These are phyloP conservation scores for Jacaranda mimosifolia DNA, from an alignment of 257 asterid genomes.

Conservation along the genomic window DNA sequence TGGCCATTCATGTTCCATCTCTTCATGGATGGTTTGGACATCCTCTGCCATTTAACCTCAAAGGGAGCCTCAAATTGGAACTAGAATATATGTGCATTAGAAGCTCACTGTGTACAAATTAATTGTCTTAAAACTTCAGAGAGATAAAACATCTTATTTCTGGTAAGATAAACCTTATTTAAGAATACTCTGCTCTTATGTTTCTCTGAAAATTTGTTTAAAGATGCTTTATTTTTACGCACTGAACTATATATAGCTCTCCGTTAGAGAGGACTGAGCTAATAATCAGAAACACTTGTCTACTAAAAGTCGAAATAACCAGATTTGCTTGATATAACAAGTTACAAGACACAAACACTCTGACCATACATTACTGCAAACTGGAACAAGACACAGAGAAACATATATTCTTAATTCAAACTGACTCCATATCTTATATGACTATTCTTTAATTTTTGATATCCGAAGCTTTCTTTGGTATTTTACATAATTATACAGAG, in stretches of 20 bases:
- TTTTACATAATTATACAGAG: not conserved
- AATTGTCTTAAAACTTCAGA: not conserved
- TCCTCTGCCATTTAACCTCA: not conserved
- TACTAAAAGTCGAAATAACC: not conserved
- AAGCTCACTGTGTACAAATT: not conserved
- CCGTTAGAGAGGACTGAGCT: not conserved
- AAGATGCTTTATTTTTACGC: not conserved
- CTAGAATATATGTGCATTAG: not conserved
- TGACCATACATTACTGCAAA: not conserved
- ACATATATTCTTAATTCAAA: not conserved
- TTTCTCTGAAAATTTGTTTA: not conserved
- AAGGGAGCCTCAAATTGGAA: not conserved
- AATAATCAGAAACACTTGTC: not conserved
- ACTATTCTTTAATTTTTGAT: not conserved
- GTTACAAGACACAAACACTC: not conserved
- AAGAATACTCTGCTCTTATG: not conserved
- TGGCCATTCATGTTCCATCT: not conserved
- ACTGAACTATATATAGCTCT: constrained; percentile 11
- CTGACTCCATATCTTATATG: not conserved
- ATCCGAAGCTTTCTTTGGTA: not conserved
- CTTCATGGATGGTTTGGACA: not conserved
- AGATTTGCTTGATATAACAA: not conserved
- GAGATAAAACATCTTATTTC: not conserved
- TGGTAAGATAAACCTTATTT: not conserved
- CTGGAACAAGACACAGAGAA: not conserved